These are phyloP conservation scores for Erysimum pusillum DNA, from an alignment of 441 rosid species.

Conservation along the genomic window DNA sequence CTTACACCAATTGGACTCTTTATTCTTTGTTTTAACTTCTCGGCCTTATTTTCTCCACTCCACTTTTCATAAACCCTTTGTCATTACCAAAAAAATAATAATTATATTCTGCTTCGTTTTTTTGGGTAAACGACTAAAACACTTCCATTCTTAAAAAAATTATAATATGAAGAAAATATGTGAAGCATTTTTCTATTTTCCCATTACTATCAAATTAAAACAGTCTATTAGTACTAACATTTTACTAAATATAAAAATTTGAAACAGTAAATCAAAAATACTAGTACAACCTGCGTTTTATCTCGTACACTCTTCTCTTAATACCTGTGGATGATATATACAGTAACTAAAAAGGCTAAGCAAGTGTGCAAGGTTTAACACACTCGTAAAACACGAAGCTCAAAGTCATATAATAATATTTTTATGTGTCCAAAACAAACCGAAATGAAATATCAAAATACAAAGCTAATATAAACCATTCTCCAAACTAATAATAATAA, in stretches of 20 bases:
- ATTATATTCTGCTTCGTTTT: neutral
- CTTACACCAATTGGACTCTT: neutral
- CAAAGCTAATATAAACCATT: conserved; percentile 17
- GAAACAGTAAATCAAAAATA: no score
- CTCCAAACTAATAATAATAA: conserved; percentile 4
- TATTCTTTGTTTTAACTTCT: neutral
- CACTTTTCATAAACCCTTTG: neutral
- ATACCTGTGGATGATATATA: no score
- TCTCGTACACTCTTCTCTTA: neutral
- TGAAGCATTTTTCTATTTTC: no score
- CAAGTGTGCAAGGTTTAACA: neutral
- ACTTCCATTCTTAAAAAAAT: no score
- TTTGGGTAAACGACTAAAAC: neutral
- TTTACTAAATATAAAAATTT: no score
- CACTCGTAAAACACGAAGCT: neutral
- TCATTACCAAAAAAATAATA: neutral
- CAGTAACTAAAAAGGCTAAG: neutral
- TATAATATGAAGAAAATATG: no score
- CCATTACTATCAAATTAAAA: no score
- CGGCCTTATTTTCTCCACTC: neutral
- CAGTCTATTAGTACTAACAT: no score
- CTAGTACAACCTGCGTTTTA: no score
- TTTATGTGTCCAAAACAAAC: conserved; percentile 23
- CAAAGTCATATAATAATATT: neutral
- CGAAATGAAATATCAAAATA: conserved; percentile 4